Conservation (phyloP, 2,329 filamentous ascomycete genomes). For the Alternaria triticina region DNA sequence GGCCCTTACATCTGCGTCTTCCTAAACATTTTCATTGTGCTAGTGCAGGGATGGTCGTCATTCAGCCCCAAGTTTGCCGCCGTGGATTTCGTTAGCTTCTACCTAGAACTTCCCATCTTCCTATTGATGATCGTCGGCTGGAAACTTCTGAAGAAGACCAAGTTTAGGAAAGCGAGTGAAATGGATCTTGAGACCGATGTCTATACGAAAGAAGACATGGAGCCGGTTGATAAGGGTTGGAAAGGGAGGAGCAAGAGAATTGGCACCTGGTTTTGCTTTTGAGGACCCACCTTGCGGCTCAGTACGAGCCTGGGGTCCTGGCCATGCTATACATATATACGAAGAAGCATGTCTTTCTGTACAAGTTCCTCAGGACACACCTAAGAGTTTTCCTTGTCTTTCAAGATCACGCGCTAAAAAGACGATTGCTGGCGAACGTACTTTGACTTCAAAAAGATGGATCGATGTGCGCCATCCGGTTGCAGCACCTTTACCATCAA, state of each 20-base stretch:
- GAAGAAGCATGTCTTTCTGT: background rate
- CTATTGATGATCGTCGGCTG: conserved; percentile 34
- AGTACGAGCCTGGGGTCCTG: background rate
- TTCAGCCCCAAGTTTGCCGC: conserved; percentile 58
- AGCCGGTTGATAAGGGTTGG: conserved; percentile 31
- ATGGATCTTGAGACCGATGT: conserved; percentile 43
- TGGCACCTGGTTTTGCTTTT: conserved; percentile 40
- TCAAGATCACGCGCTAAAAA: background rate
- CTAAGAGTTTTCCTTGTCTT: rapidly evolving
- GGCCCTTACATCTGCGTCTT: conserved; percentile 51
- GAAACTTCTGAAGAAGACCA: conserved; percentile 39
- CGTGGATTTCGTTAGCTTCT: conserved; percentile 58
- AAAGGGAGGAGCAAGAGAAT: conserved; percentile 28
- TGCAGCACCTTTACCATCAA: too few species aligned
- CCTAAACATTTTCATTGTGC: conserved; percentile 37
- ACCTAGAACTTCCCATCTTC: conserved; percentile 50
- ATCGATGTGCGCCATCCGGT: too few species aligned
- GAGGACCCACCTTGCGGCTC: background rate
- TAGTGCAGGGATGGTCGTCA: conserved; percentile 52
- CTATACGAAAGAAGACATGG: conserved; percentile 39
- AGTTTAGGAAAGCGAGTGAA: conserved; percentile 30
- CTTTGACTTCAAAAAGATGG: background rate
- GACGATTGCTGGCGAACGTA: background rate
- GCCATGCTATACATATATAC: background rate
- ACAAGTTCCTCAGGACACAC: background rate